A percentile compares a stretch with the other conserved stretches of the same genome.
Evolutionary conservation across 768 basidiomycete species (phyloP).

Genomic region (Boletus eberwhitei): DNA sequence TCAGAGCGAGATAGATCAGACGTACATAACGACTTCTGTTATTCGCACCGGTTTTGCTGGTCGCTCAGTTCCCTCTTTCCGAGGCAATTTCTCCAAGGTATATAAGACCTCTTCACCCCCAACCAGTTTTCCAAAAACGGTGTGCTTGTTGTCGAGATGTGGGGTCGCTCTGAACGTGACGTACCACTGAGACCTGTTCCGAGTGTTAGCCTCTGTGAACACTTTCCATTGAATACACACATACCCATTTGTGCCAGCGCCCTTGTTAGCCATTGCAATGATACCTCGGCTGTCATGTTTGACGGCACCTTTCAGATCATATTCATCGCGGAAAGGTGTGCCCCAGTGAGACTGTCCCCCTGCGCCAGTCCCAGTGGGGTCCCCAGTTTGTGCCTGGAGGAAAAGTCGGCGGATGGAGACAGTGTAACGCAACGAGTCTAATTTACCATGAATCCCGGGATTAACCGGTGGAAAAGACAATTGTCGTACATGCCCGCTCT

Average conservation of each 20-base stretch:
- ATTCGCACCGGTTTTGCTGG: conserved; percentile 85
- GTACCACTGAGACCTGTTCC: conserved; percentile 81
- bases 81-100: conserved; percentile 74
- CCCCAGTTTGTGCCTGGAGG: conserved; percentile 89
- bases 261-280: conserved; percentile 95
- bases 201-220: neutral
- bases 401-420: conserved; percentile 1
- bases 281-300: conserved; percentile 84
- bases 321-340: conserved; percentile 93
- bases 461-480: conserved; percentile 86
- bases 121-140: conserved; percentile 95
- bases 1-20: conserved; percentile 7
- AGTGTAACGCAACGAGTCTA: neutral
- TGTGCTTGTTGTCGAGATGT: conserved; percentile 90
- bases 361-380: conserved; percentile 92
- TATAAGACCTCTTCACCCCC: conserved; percentile 91
- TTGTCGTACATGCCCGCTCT: conserved; percentile 87
- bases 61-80: conserved; percentile 82
- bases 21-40: conserved; percentile 82
- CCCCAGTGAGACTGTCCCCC: conserved; percentile 96
- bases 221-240: conserved; percentile 11
- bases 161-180: conserved; percentile 81
- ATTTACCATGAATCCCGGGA: conserved; percentile 92
- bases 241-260: conserved; percentile 83
- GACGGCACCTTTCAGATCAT: conserved; percentile 82